Percentiles rank a stretch among this genome's conserved stretches.
These are phyloP conservation scores for Luffa aegyptiaca DNA, from an alignment of 306 rosid genomes.

Conservation along the genomic window DNA sequence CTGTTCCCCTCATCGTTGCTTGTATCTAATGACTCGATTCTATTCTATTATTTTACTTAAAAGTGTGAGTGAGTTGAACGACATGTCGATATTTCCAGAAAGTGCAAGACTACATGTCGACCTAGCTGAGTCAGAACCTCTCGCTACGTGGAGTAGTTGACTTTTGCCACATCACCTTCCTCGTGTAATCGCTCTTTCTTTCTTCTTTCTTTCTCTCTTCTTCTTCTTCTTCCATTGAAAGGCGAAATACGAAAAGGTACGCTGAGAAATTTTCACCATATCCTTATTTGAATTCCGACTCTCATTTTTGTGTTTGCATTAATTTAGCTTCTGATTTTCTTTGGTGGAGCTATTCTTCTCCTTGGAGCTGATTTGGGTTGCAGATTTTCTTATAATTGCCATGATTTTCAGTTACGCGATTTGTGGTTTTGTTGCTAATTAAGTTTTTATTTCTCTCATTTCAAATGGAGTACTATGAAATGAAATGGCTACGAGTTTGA, in stretches of 20 bases:
- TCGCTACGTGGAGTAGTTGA: background rate
- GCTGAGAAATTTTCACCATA: background rate
- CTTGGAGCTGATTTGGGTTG: background rate
- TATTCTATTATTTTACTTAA: conserved; percentile 3
- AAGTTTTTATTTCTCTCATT: background rate
- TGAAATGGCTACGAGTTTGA: background rate
- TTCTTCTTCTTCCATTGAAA: background rate
- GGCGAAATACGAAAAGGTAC: background rate
- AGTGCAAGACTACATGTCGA: background rate
- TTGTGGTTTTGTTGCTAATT: background rate
- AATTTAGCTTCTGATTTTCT: background rate
- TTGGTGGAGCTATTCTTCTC: background rate
- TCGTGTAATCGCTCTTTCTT: background rate
- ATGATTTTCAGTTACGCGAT: background rate
- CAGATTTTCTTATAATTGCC: background rate
- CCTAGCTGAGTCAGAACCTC: background rate
- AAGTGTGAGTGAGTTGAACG: background rate
- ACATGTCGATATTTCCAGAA: background rate
- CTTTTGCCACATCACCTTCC: background rate
- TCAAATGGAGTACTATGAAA: background rate
- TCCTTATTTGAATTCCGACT: background rate
- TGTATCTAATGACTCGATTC: background rate
- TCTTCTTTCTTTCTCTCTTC: background rate
- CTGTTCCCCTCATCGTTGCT: conserved; percentile 21
- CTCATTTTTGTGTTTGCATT: background rate